These are phyloP conservation scores for Talaromyces sp. DNA, from an alignment of 2,329 filamentous ascomycete genomes.

Conservation along the genomic window DNA sequence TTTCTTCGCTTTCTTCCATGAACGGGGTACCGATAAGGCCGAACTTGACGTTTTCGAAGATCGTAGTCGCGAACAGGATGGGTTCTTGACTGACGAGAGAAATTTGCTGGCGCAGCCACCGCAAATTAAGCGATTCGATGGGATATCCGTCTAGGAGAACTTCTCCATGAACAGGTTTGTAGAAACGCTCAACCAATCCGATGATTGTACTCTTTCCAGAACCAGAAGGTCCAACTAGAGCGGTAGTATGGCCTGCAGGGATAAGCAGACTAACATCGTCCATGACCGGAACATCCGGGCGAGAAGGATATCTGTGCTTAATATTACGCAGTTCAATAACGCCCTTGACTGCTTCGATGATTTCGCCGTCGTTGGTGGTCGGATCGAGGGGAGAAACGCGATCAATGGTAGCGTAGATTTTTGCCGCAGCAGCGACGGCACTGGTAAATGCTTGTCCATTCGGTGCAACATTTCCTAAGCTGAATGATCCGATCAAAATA, in stretches of 20 bases:
- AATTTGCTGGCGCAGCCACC: constrained; percentile 89
- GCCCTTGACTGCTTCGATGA: constrained; percentile 49
- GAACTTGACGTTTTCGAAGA: constrained; percentile 84
- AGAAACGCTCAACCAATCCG: constrained; percentile 89
- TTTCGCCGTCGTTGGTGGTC: constrained; percentile 32
- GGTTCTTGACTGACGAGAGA: constrained; percentile 91
- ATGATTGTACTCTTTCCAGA: constrained; percentile 94
- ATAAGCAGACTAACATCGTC: constrained; percentile 40
- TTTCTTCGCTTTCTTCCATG: constrained; percentile 64
- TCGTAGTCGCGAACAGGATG: constrained; percentile 81
- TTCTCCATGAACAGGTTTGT: constrained; percentile 75
- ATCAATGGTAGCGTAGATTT: constrained; percentile 39
- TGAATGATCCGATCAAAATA: constrained; percentile 33
- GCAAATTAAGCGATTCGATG: constrained; percentile 74
- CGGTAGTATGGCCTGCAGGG: constrained; percentile 68
- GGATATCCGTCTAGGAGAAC: constrained; percentile 80
- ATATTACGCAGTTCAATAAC: constrained; percentile 77
- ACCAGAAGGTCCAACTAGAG: constrained; percentile 86
- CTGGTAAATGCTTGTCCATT: constrained; percentile 39
- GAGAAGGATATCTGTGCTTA: constrained; percentile 67
- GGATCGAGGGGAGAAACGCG: constrained; percentile 36
- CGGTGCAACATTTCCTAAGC: constrained; percentile 34
- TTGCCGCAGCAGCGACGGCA: constrained; percentile 34
- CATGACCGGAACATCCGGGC: constrained; percentile 40
- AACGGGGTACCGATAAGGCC: constrained; percentile 80